Conservation (phyloP, 2,329 filamentous ascomycete species). For the Epichloe festucae region DNA sequence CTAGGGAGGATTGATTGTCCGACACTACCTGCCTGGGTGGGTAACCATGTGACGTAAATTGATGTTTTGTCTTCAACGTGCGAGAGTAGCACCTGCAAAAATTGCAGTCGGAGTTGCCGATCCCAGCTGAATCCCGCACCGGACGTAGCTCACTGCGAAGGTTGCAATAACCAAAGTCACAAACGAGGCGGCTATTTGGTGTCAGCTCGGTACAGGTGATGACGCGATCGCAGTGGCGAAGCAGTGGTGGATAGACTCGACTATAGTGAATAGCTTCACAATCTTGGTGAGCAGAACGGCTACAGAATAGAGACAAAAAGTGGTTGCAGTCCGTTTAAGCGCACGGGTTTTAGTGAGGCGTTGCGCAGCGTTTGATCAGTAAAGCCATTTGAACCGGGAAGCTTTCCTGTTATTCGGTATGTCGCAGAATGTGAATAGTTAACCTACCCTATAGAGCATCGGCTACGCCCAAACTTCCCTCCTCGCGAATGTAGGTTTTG, state of each 20-base stretch:
- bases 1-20: neutral
- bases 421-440: too few species aligned
- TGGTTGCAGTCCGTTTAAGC: neutral
- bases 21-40: neutral
- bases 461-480: too few species aligned
- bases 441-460: too few species aligned
- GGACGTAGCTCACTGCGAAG: neutral
- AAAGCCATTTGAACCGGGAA: neutral
- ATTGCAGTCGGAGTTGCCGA: neutral
- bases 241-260: neutral
- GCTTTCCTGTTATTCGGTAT: too few species aligned
- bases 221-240: neutral
- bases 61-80: neutral
- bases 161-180: neutral
- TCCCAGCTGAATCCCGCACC: neutral
- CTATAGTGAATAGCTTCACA: neutral
- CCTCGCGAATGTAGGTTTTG: too few species aligned
- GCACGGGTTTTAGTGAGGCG: neutral
- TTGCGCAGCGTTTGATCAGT: neutral
- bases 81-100: neutral
- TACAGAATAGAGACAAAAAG: neutral
- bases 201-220: neutral
- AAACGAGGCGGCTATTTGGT: neutral
- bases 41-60: neutral
- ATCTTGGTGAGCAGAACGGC: neutral